Conservation (phyloP, 257 asterid species). For the Solanum ossicruentum region DNA sequence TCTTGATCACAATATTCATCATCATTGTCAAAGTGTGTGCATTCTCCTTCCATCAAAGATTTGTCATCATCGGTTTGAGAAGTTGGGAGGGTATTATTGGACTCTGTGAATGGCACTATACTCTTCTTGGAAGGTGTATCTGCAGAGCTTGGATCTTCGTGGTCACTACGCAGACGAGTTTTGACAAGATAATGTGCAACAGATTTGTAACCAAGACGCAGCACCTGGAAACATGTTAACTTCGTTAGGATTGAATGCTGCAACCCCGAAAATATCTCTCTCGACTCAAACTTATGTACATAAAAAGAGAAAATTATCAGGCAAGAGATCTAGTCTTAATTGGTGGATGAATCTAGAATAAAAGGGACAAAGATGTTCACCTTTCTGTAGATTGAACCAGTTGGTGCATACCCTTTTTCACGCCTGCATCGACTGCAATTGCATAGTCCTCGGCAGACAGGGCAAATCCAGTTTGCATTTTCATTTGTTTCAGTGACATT, state of each 20-base stretch:
- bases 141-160: slow-evolving; percentile 5
- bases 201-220: slow-evolving; percentile 47
- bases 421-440: slow-evolving; percentile 65
- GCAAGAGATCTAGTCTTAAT: background rate
- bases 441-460: slow-evolving; percentile 68
- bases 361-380: slow-evolving; percentile 12
- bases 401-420: slow-evolving; percentile 50
- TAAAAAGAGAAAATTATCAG: background rate
- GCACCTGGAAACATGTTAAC: slow-evolving; percentile 22
- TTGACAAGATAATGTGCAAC: slow-evolving; percentile 70
- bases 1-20: background rate
- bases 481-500: slow-evolving; percentile 44
- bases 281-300: background rate
- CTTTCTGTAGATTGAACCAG: slow-evolving; percentile 40
- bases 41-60: background rate
- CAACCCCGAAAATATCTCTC: background rate
- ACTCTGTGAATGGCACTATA: slow-evolving; percentile 3
- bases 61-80: background rate
- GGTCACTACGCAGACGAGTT: slow-evolving; percentile 10
- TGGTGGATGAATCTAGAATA: background rate
- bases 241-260: background rate
- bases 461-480: slow-evolving; percentile 55
- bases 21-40: background rate
- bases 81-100: background rate
- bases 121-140: slow-evolving; percentile 4